Conservation (phyloP, 768 basidiomycete genomes). For the Mycena crocata region DNA sequence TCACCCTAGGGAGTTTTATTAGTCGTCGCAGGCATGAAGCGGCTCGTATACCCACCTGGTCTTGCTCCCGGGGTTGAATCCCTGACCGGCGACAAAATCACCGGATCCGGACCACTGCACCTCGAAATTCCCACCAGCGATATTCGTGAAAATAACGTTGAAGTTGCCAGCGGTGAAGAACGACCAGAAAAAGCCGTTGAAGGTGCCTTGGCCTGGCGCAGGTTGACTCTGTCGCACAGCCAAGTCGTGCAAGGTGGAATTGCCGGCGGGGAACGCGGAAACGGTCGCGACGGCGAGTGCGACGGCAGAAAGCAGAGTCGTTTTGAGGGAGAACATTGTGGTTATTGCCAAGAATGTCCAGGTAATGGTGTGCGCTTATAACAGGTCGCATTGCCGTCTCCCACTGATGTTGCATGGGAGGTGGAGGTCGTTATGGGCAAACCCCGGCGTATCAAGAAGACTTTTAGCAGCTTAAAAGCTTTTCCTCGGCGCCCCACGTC, state of each 20-base stretch:
- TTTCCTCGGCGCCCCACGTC: neutral
- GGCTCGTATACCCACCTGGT: slow-evolving; percentile 10
- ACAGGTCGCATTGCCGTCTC: neutral
- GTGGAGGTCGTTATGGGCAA: slow-evolving; percentile 7
- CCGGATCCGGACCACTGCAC: slow-evolving; percentile 27
- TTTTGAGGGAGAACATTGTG: slow-evolving; percentile 24
- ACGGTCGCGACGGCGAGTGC: slow-evolving; percentile 11
- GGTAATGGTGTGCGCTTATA: neutral
- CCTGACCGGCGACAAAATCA: slow-evolving; percentile 33
- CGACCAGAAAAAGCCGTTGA: slow-evolving; percentile 28
- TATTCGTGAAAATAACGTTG: slow-evolving; percentile 23
- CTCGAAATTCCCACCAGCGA: slow-evolving; percentile 28
- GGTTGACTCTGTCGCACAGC: slow-evolving; percentile 5
- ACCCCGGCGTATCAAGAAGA: too few relatives aligned
- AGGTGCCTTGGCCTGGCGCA: slow-evolving; percentile 24
- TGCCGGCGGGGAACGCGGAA: slow-evolving; percentile 13
- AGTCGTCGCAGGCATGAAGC: neutral
- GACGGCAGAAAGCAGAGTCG: slow-evolving; percentile 18
- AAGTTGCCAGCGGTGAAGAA: slow-evolving; percentile 19
- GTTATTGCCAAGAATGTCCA: neutral
- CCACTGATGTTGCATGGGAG: slow-evolving; percentile 7
- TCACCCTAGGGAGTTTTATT: slow-evolving; percentile 11
- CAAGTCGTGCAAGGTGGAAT: slow-evolving; percentile 12
- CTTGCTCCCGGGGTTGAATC: slow-evolving; percentile 25
- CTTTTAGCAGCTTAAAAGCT: neutral